Percentiles rank a stretch among this genome's conserved stretches.
These are phyloP conservation scores for Solanum lycopersicoides DNA, from an alignment of 257 asterid species.

Conservation along the genomic window DNA sequence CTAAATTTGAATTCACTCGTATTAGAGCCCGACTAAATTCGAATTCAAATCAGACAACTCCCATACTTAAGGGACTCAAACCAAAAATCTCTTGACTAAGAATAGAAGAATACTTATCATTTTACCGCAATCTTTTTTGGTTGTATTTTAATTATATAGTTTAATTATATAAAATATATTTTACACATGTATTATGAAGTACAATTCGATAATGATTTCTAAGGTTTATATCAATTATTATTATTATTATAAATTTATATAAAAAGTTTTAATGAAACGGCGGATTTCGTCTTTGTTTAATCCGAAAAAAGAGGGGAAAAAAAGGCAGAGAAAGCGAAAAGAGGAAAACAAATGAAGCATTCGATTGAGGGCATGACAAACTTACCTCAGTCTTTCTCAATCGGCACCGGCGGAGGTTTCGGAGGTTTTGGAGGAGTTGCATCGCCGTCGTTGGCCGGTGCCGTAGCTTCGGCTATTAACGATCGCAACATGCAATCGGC, in stretches of 20 bases:
- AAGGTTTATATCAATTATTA: no score
- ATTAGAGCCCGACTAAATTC: no score
- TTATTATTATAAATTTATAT: no score
- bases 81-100: rapidly evolving
- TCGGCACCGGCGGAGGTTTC: conserved; percentile 26
- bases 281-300: background rate
- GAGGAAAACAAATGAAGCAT: background rate
- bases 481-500: conserved; percentile 72
- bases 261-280: no score
- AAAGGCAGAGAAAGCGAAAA: background rate
- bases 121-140: no score
- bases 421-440: background rate
- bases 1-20: no score
- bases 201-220: background rate
- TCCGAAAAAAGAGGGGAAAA: background rate
- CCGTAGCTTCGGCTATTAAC: conserved; percentile 17
- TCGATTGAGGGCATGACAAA: conserved; percentile 17
- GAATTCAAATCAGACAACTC: no score
- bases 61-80: no score
- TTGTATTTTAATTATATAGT: no score
- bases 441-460: conserved; percentile 4
- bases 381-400: conserved; percentile 24
- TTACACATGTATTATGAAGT: background rate
- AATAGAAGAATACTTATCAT: rapidly evolving
- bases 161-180: no score